These are phyloP conservation scores for Acidiella bohemica DNA, from an alignment of 495 filamentous ascomycete species.

Conservation along the genomic window DNA sequence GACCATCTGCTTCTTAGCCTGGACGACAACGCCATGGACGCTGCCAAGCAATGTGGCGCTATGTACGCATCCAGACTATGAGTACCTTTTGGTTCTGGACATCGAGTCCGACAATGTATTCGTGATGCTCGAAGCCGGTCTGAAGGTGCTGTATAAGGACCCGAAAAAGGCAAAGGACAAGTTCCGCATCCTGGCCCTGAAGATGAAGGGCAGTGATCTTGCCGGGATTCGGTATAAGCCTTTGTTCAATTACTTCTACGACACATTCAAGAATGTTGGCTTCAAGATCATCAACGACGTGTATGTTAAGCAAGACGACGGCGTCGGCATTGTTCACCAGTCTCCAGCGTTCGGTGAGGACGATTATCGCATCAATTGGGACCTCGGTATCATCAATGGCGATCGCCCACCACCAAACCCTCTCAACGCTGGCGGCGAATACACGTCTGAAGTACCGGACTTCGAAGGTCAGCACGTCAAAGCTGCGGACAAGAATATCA, in stretches of 20 bases:
- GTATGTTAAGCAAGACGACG: constrained; percentile 86
- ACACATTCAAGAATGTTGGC: constrained; percentile 77
- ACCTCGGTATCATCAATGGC: constrained; percentile 63
- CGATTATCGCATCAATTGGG: constrained; percentile 76
- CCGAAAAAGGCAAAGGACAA: constrained; percentile 96
- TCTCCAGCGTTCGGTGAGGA: constrained; percentile 93
- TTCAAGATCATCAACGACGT: constrained; percentile 76
- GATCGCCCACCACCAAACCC: constrained; percentile 76
- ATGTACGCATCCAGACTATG: constrained; percentile 75
- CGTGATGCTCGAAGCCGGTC: constrained; percentile 72
- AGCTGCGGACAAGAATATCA: constrained; percentile 85
- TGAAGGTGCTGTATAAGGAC: constrained; percentile 85
- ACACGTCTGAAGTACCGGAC: constrained; percentile 66
- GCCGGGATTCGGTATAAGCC: constrained; percentile 86
- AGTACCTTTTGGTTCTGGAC: constrained; percentile 87
- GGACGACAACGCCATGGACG: constrained; percentile 97
- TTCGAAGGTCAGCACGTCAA: constrained; percentile 89
- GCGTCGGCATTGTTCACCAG: constrained; percentile 93
- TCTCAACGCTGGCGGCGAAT: constrained; percentile 68
- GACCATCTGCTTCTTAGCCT: constrained; percentile 48
- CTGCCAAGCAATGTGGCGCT: constrained; percentile 72
- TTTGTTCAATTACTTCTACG: constrained; percentile 84
- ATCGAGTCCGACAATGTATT: constrained; percentile 70
- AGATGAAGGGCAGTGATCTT: constrained; percentile 76
- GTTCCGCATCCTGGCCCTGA: constrained; percentile 44